Percentiles rank a stretch among this genome's conserved stretches.
phyloP scores from a whole-genome alignment of 2,329 filamentous ascomycete species.

The Didymella pinodella region DNA sequence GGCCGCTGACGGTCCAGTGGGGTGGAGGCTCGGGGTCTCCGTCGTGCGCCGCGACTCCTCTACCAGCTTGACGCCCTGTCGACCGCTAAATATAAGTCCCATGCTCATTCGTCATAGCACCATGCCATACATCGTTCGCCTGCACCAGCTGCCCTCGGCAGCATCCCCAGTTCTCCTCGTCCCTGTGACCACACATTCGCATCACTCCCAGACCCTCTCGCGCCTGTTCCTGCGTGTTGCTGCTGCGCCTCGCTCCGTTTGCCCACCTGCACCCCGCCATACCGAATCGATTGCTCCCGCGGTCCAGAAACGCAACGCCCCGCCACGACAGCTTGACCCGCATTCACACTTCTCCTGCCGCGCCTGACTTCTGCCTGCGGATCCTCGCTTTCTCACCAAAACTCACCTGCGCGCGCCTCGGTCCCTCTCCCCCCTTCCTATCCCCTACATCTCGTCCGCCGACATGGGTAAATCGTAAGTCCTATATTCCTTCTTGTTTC shows the following conservation, averaged over 20 bases:
- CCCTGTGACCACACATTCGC: constrained; percentile 12
- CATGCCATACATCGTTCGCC: constrained; percentile 7
- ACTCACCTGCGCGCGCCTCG: constrained; percentile 1
- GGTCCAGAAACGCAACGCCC: constrained; percentile 29
- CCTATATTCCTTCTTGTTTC: constrained; percentile 28
- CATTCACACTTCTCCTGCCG: constrained; percentile 27
- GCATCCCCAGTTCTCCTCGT: constrained; percentile 13
- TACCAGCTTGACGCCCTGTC: not conserved
- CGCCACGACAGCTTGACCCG: constrained; percentile 23
- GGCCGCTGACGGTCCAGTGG: constrained; percentile 1
- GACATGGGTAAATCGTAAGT: constrained; percentile 55
- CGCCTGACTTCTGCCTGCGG: constrained; percentile 28
- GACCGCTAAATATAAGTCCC: not conserved
- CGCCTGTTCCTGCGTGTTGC: constrained; percentile 12
- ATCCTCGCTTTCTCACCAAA: constrained; percentile 15
- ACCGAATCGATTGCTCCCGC: constrained; percentile 27
- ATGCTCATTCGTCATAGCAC: constrained; percentile 19
- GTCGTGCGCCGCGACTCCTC: not conserved
- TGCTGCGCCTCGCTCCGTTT: constrained; percentile 23
- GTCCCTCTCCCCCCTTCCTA: constrained; percentile 11
- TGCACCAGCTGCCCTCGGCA: constrained; percentile 9
- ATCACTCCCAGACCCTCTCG: constrained; percentile 1
- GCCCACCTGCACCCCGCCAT: constrained; percentile 25
- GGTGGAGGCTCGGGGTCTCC: not conserved
- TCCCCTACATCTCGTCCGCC: constrained; percentile 20